Percentiles rank a stretch among this genome's conserved stretches.
These are phyloP conservation scores for Chytridium lagenaria DNA, from an alignment of 371 early-diverging fungal species.

Conservation along the genomic window DNA sequence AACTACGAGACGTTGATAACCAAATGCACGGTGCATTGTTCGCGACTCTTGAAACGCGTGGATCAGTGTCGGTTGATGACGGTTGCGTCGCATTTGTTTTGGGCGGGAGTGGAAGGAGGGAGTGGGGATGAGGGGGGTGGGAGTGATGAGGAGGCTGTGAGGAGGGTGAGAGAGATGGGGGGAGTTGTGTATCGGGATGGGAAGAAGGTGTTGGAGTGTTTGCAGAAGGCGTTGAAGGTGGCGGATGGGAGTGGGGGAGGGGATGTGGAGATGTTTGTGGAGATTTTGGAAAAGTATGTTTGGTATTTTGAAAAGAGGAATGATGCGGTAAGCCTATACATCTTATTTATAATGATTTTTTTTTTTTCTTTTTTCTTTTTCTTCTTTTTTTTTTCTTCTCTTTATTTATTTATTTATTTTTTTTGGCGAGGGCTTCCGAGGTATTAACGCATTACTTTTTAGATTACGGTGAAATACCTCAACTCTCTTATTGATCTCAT, in stretches of 20 bases:
- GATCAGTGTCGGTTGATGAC: slow-evolving; percentile 89
- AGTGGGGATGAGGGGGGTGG: slow-evolving; percentile 23
- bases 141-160: slow-evolving; percentile 42
- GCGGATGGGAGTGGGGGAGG: slow-evolving; percentile 86
- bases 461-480: slow-evolving; percentile 83
- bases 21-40: slow-evolving; percentile 84
- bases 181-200: slow-evolving; percentile 73
- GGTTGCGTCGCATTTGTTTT: slow-evolving; percentile 85
- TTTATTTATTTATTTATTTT: slow-evolving; percentile 1
- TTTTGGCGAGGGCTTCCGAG: neutral
- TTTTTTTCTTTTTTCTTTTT: slow-evolving; percentile 18
- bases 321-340: slow-evolving; percentile 65
- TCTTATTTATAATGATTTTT: neutral
- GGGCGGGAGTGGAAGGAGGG: slow-evolving; percentile 62
- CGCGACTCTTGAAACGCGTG: slow-evolving; percentile 85
- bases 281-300: slow-evolving; percentile 86
- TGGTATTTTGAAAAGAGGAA: slow-evolving; percentile 87
- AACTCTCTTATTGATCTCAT: slow-evolving; percentile 90
- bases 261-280: slow-evolving; percentile 86
- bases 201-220: slow-evolving; percentile 78
- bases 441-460: slow-evolving; percentile 3
- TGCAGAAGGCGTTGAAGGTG: slow-evolving; percentile 88
- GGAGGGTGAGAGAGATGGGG: slow-evolving; percentile 31
- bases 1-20: slow-evolving; percentile 89
- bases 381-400: slow-evolving; percentile 16